These are phyloP conservation scores for Sarocladium brachiariae DNA, from an alignment of 2,329 filamentous ascomycete genomes.

Conservation along the genomic window DNA sequence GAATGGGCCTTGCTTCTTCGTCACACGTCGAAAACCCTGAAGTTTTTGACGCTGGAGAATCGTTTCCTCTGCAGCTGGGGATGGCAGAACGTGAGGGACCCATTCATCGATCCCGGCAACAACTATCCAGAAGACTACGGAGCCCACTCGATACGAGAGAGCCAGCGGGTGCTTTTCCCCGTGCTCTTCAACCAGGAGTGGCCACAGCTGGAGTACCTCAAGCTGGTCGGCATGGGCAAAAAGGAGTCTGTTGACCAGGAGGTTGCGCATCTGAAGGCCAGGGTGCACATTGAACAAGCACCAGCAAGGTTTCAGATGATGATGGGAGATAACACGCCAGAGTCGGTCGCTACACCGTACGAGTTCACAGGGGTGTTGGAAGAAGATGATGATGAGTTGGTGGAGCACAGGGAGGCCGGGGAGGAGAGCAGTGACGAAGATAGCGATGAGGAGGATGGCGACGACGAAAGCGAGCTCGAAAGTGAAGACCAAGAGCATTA, in stretches of 20 bases:
- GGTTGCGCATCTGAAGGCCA: not conserved
- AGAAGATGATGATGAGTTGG: too few relatives aligned
- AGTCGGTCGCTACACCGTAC: not conserved
- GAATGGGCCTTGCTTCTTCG: slow-evolving; percentile 3
- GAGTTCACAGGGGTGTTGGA: not conserved
- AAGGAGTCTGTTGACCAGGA: not conserved
- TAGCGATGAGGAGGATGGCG: not conserved
- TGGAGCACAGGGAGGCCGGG: not conserved
- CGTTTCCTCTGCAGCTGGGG: not conserved
- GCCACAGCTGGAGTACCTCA: not conserved
- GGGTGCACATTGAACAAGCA: not conserved
- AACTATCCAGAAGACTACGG: not conserved
- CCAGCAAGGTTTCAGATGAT: not conserved
- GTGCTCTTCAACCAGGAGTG: not conserved
- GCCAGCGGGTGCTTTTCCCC: slow-evolving; percentile 2
- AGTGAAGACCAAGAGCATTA: too few relatives aligned
- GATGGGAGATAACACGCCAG: slow-evolving; percentile 1
- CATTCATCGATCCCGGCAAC: not conserved
- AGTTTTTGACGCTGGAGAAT: not conserved
- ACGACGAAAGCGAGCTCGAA: not conserved
- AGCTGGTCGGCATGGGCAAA: slow-evolving; percentile 2
- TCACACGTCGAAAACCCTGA: not conserved
- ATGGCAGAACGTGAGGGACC: not conserved
- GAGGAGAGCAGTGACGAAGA: not conserved
- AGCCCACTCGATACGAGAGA: not conserved